Evolutionary conservation across 2,329 filamentous ascomycete species (phyloP), one percentile per base, ranked within the genome.

Genomic region (Penicillium sclerotigenum): DNA sequence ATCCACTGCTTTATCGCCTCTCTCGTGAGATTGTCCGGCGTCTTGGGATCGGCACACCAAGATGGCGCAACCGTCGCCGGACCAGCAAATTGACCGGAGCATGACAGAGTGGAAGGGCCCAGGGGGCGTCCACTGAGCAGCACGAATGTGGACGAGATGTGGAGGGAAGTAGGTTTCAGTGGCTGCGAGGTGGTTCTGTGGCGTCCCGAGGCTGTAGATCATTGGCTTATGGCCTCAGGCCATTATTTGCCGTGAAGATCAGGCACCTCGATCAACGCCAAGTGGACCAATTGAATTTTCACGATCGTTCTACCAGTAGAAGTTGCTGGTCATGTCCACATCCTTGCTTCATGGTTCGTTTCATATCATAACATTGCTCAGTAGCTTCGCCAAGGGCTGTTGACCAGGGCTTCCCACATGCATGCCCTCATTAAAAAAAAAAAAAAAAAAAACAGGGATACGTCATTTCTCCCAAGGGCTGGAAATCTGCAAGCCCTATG

Each of bases 1-100:
- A 55, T 53, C 63, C 58, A 63, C 62, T 50, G 52, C 54, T 56
- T 56, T 56, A 56, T 56, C 41, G 50, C 36, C 3, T 24, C 37
- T 29, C 20, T 52, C 13, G 5, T 28, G 28, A 16, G n/a, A 45
- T 45, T 38, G 16, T 28, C 1, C 34, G 3, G n/a, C 26, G 40
- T 46, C 11, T 2, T 40, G 16, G 28, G 41, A 55, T 55, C 47
- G 47, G 22, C 47, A 22, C 16, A 34, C 9, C 18, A 24, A 18
- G 16, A 18, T 47, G 22, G 36, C 3, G 37, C 37, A 34, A 31
- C 22, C n/a, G 29, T 28, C 22, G 13, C 22, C 42, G 22, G 22
- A n/a, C 29, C 33, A 18, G 13, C 31, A 40, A 33, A n/a, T 18
- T 54, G 22, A 42, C 36, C 45, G 33, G 40, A n/a, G 46, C 11